Percentiles rank a stretch among this genome's conserved stretches.
Evolutionary conservation across 1,284 basidiomycete genomes (phyloP).

Genomic region (Inonotus hispidus): DNA sequence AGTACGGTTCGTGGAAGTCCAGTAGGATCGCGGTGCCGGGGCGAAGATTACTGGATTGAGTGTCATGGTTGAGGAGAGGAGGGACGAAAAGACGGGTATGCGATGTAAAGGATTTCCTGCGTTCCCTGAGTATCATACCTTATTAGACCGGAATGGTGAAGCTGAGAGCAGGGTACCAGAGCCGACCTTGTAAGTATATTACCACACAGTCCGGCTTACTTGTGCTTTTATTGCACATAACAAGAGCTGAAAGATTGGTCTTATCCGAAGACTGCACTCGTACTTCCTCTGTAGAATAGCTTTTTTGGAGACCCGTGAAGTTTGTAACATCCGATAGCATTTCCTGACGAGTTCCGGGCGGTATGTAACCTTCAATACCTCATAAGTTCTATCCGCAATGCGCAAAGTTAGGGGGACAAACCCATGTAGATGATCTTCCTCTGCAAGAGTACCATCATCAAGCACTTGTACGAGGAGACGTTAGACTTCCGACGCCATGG

Average conservation of each 20-base stretch:
- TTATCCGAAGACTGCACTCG: conserved; percentile 23
- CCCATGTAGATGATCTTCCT: conserved; percentile 50
- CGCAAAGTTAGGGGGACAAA: conserved; percentile 20
- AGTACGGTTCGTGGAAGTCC: conserved; percentile 32
- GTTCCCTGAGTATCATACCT: conserved; percentile 33
- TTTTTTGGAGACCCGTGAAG: not conserved
- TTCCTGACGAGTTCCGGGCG: conserved; percentile 6
- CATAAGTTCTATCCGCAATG: not conserved
- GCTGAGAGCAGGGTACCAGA: not conserved
- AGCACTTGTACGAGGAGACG: conserved; percentile 30
- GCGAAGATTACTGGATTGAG: conserved; percentile 30
- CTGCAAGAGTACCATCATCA: conserved; percentile 46
- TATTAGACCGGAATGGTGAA: not conserved
- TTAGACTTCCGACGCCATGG: not conserved
- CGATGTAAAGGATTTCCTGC: conserved; percentile 46
- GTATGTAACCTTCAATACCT: conserved; percentile 33
- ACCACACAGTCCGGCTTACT: conserved; percentile 26
- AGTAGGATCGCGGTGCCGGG: conserved; percentile 38
- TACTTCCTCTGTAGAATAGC: not conserved
- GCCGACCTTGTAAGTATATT: conserved; percentile 36
- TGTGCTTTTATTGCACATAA: conserved; percentile 19
- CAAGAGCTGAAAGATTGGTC: conserved; percentile 27
- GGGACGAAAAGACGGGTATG: conserved; percentile 38
- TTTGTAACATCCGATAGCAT: not conserved
- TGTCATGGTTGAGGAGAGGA: conserved; percentile 21